Conservation (phyloP, 768 basidiomycete species). For the Dioszegia hungarica region DNA sequence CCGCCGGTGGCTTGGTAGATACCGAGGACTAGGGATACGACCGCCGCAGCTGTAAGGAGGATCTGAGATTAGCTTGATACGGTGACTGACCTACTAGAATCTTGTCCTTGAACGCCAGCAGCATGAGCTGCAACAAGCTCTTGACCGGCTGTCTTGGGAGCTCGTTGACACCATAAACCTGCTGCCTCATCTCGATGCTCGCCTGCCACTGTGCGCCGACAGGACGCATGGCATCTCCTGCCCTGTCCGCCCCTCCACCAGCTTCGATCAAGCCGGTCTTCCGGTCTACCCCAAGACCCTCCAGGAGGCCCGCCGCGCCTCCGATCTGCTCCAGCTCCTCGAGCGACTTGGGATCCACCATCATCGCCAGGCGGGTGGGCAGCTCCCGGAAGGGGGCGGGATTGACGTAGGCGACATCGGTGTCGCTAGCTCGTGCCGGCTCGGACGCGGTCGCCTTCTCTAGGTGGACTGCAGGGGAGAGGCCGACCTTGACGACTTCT, state of each 20-base stretch:
- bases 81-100: constrained; percentile 61
- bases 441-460: too few species aligned
- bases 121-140: constrained; percentile 70
- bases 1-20: constrained; percentile 89
- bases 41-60: constrained; percentile 82
- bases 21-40: constrained; percentile 86
- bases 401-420: too few species aligned
- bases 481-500: too few species aligned
- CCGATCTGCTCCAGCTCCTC: constrained; percentile 66
- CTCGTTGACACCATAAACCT: constrained; percentile 70
- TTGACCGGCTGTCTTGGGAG: constrained; percentile 67
- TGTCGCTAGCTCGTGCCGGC: too few species aligned
- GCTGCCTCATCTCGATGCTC: constrained; percentile 59
- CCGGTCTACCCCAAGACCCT: constrained; percentile 66
- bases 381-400: constrained; percentile 69
- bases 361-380: constrained; percentile 69
- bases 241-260: constrained; percentile 22
- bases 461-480: too few species aligned
- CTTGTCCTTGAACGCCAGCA: constrained; percentile 81
- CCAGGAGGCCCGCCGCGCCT: constrained; percentile 63
- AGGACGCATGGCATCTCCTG: neutral
- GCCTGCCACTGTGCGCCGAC: constrained; percentile 52
- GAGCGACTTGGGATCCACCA: constrained; percentile 84
- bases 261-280: constrained; percentile 47
- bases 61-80: constrained; percentile 55